Percentiles rank a stretch among this genome's conserved stretches.
Conservation (phyloP, 768 basidiomycete genomes). For the Russula brevipes region DNA sequence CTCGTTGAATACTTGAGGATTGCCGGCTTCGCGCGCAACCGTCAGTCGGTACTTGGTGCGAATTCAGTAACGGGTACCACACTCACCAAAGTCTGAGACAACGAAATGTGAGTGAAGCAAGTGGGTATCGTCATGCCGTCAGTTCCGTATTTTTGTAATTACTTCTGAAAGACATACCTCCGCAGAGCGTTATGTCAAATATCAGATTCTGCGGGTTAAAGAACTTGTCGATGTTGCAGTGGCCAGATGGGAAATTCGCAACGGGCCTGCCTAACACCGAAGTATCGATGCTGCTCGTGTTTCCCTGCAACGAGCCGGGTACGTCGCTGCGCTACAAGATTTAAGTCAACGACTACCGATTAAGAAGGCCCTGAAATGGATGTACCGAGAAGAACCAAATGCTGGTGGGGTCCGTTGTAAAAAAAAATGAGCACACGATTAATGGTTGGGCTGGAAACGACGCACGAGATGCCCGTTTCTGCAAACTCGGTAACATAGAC, state of each 20-base stretch:
- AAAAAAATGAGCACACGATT: neutral
- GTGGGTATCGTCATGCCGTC: neutral
- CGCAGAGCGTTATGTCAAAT: conserved; percentile 70
- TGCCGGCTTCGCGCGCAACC: conserved; percentile 8
- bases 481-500: conserved; percentile 74
- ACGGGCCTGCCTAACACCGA: conserved; percentile 58
- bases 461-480: conserved; percentile 57
- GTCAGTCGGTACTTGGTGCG: neutral
- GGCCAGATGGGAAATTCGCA: conserved; percentile 58
- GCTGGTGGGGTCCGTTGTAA: conserved; percentile 28
- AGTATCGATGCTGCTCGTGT: conserved; percentile 50
- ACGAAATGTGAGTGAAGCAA: neutral
- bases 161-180: conserved; percentile 36
- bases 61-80: too few relatives aligned
- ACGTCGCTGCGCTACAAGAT: conserved; percentile 39
- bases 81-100: conserved; percentile 14
- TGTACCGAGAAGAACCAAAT: conserved; percentile 59
- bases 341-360: neutral
- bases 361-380: conserved; percentile 21
- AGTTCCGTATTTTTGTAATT: neutral
- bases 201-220: conserved; percentile 63
- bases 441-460: conserved; percentile 7
- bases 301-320: conserved; percentile 43
- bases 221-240: conserved; percentile 49
- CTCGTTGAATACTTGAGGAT: conserved; percentile 5